Conservation (phyloP, 768 basidiomycete genomes). For the Xerocomellus amylosporus region DNA sequence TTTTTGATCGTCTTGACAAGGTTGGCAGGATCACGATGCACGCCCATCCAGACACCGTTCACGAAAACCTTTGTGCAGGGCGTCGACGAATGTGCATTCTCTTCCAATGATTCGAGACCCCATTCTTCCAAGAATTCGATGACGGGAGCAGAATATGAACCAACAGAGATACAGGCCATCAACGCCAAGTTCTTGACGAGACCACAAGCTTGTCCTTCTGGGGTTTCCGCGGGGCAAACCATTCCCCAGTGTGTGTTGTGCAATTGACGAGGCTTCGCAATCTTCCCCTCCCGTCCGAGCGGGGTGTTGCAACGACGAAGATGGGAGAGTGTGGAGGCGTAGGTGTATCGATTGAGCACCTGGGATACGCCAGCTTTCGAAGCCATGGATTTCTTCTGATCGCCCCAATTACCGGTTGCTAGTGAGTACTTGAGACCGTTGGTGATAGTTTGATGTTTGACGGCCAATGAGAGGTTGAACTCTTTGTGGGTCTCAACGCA, state of each 20-base stretch:
- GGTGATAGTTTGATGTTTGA: slow-evolving; percentile 96
- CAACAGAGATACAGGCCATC: slow-evolving; percentile 98
- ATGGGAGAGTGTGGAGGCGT: slow-evolving; percentile 97
- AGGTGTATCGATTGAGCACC: slow-evolving; percentile 97
- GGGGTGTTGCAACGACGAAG: slow-evolving; percentile 98
- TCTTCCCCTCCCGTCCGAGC: slow-evolving; percentile 96
- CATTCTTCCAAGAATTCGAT: slow-evolving; percentile 99
- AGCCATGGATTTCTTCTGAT: slow-evolving; percentile 98
- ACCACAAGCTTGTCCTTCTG: slow-evolving; percentile 99
- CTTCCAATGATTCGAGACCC: slow-evolving; percentile 93
- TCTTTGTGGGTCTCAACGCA: slow-evolving; percentile 96
- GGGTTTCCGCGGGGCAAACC: slow-evolving; percentile 99
- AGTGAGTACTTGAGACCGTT: slow-evolving; percentile 98
- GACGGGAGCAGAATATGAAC: slow-evolving; percentile 91
- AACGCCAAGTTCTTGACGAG: slow-evolving; percentile 97
- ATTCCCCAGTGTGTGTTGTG: slow-evolving; percentile 99
- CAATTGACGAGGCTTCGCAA: slow-evolving; percentile 97
- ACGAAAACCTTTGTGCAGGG: slow-evolving; percentile 96
- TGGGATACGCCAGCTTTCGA: slow-evolving; percentile 98
- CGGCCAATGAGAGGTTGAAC: slow-evolving; percentile 86
- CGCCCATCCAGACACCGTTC: slow-evolving; percentile 99
- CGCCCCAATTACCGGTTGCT: slow-evolving; percentile 99
- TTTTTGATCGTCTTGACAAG: slow-evolving; percentile 92
- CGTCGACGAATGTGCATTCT: slow-evolving; percentile 81
- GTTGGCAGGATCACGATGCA: slow-evolving; percentile 91